Evolutionary conservation across 148 eudicot species (phyloP).

Genomic region (Camellia sinensis): DNA sequence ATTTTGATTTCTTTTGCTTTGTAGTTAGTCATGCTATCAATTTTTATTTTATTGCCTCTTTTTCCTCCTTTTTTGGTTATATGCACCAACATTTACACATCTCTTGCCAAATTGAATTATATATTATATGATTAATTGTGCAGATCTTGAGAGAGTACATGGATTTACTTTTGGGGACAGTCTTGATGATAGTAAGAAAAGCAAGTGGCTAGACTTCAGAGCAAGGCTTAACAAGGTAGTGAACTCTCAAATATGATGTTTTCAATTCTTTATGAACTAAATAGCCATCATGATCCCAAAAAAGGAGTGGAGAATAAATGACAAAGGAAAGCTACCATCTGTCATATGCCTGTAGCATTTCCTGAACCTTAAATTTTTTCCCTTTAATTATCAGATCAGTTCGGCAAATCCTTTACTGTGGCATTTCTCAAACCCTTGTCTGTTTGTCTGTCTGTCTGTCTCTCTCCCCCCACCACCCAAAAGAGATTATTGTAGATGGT

Average conservation of each 20-base stretch:
- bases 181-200: conserved; percentile 64
- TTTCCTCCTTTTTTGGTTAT: neutral
- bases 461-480: neutral
- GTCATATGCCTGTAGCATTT: neutral
- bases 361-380: neutral
- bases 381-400: neutral
- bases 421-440: neutral
- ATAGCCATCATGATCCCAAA: neutral
- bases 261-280: neutral
- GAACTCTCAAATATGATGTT: neutral
- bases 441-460: neutral
- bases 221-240: conserved; percentile 62
- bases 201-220: conserved; percentile 76
- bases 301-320: no score
- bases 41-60: neutral
- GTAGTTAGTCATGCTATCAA: neutral
- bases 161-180: conserved; percentile 96
- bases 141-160: conserved; percentile 88
- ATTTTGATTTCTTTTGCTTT: neutral
- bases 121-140: conserved; percentile 20
- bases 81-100: neutral
- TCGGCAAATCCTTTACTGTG: neutral
- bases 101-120: neutral
- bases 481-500: no score
- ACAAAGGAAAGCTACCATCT: neutral